Evolutionary conservation across 768 basidiomycete species (phyloP), one percentile per base, ranked within the genome.

Genomic region (Dentipellis sp.): DNA sequence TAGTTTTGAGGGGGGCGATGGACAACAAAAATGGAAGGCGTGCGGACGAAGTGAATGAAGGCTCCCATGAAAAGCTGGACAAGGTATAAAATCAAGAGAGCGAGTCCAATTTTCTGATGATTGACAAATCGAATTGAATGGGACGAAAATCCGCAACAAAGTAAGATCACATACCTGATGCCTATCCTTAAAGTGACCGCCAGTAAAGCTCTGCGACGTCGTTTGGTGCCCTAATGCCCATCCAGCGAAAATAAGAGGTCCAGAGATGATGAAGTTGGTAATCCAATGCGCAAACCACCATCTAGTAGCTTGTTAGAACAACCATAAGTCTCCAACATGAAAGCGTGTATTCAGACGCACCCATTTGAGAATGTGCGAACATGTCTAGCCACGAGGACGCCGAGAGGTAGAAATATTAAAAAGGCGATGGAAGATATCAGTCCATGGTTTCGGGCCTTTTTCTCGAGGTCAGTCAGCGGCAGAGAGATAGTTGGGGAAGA

Each of bases 251-350:
- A 67, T 61, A n/a, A 69, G 19, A 3, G 66, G 63, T 10, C 58
- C 61, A 19, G 65, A 45, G 21, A 68, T 14, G 22, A 63, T 23
- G 22, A 58, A 57, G 51, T 68, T 68, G 47, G 63, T 51, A 14
- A 63, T 51, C 59, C 59, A 65, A 45, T 69, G 67, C 8, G 42
- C 58, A 19, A 52, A 60, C 50, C 65, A 67, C 68, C 68, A 69
- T 12, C 58, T 60, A 16, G n/a, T 10, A 16, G 4, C 9, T 10
- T n/a, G 36, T n/a, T 12, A 17, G 17, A 21, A 19, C 6, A 22
- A n/a, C 29, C 38, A 34, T 19, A 23, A 19, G 11, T 34, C 21
- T 3, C 12, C 19, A 38, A 42, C 53, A 8, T 14, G 22, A 53
- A 48, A 38, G 29, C 29, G 29, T 10, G 39, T 34, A 14, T 10